Evolutionary conservation across 2,329 filamentous ascomycete genomes (phyloP).

Genomic region (Cylindrodendrum hubeiense): DNA sequence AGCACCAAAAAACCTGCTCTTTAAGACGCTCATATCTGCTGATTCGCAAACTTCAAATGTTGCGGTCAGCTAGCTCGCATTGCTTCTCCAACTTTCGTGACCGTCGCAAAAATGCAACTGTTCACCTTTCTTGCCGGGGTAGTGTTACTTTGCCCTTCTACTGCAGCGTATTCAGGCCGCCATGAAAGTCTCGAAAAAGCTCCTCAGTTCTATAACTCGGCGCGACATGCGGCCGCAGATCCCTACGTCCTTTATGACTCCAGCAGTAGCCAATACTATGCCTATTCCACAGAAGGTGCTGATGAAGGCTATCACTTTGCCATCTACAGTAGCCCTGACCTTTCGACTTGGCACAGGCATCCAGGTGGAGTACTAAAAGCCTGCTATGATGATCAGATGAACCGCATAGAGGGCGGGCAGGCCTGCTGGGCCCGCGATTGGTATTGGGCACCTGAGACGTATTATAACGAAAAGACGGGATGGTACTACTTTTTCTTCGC

Average conservation of each 20-base stretch:
- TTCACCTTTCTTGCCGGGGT: neutral
- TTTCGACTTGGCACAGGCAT: constrained; percentile 51
- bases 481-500: constrained; percentile 55
- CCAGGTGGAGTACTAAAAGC: constrained; percentile 49
- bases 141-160: constrained; percentile 1
- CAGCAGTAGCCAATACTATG: constrained; percentile 47
- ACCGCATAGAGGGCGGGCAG: constrained; percentile 46
- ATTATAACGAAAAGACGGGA: constrained; percentile 50
- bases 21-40: no score
- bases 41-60: no score
- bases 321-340: constrained; percentile 52
- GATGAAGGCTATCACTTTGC: constrained; percentile 49
- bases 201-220: constrained; percentile 51
- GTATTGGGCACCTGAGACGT: constrained; percentile 53
- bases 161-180: no score
- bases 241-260: constrained; percentile 50
- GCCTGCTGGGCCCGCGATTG: constrained; percentile 53
- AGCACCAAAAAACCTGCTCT: no score
- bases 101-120: neutral
- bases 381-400: constrained; percentile 47
- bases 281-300: constrained; percentile 52
- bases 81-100: neutral
- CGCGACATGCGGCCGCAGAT: constrained; percentile 48
- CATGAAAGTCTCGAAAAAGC: no score
- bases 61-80: no score